Conservation (phyloP, 2,329 filamentous ascomycete species). For the Pezicula carpinea region DNA sequence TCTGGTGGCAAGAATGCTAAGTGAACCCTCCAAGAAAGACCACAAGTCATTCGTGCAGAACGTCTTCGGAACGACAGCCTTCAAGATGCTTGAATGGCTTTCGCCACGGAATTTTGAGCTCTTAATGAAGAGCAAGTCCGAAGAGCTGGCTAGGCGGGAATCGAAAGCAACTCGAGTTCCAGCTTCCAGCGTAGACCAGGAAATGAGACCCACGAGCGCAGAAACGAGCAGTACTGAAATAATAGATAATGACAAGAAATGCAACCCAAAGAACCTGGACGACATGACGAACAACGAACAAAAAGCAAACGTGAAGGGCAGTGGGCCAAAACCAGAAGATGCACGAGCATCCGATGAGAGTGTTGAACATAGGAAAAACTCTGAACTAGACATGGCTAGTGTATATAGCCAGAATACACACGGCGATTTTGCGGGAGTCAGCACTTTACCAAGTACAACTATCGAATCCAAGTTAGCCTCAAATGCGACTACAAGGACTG, state of each 20-base stretch:
- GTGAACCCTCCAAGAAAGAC: conserved; percentile 42
- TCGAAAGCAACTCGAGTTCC: not conserved
- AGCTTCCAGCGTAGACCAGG: not conserved
- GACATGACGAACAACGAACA: no score
- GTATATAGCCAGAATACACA: no score
- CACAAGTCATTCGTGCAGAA: conserved; percentile 60
- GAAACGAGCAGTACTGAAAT: not conserved
- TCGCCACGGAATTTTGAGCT: conserved; percentile 42
- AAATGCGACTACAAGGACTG: conserved; percentile 6
- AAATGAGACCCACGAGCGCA: not conserved
- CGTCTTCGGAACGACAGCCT: conserved; percentile 59
- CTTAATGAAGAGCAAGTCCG: conserved; percentile 1
- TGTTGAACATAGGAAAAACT: no score
- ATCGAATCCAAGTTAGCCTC: conserved; percentile 5
- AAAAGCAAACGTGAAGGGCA: no score
- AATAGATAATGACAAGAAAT: no score
- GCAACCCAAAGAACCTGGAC: no score
- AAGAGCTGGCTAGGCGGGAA: conserved; percentile 12
- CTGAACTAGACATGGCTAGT: no score
- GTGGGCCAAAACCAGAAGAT: no score
- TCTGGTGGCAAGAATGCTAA: conserved; percentile 5
- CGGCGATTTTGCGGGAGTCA: no score
- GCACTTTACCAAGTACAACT: not conserved
- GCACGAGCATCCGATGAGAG: no score
- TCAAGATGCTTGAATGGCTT: conserved; percentile 70